Evolutionary conservation across 257 asterid genomes (phyloP).

Genomic region (Nicotiana undulata): DNA sequence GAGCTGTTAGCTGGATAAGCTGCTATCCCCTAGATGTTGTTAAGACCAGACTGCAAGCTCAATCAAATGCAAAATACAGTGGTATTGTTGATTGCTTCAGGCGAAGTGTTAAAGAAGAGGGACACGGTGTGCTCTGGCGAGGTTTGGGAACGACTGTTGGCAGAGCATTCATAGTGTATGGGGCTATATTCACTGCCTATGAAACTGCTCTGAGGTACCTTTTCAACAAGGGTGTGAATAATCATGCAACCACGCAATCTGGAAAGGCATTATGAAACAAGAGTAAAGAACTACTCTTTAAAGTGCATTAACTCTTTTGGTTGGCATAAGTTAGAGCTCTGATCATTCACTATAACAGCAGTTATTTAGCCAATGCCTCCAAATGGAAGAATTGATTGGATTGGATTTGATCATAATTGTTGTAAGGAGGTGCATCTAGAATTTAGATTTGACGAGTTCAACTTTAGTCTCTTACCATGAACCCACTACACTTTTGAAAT

Average conservation of each 20-base stretch:
- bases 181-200: constrained; percentile 61
- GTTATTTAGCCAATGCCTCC: background rate
- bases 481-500: too few species aligned
- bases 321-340: background rate
- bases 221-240: constrained; percentile 9
- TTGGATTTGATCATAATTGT: background rate
- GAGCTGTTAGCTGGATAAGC: constrained; percentile 68
- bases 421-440: too few species aligned
- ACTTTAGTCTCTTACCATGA: too few species aligned
- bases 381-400: background rate
- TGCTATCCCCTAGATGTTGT: constrained; percentile 74
- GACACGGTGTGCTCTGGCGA: constrained; percentile 56
- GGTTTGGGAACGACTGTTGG: constrained; percentile 64
- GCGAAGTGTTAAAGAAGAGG: constrained; percentile 42
- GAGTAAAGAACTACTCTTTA: background rate
- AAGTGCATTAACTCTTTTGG: background rate
- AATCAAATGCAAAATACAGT: constrained; percentile 21
- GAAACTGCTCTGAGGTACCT: constrained; percentile 56
- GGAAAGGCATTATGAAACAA: constrained; percentile 17
- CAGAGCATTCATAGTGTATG: constrained; percentile 72
- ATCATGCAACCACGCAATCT: constrained; percentile 18
- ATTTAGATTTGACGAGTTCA: too few species aligned
- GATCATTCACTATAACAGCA: background rate
- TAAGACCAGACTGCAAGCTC: constrained; percentile 70
- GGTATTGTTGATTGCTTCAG: constrained; percentile 56